Base-by-base conservation (phyloP, 352 stramenopile species). In the Plasmopara viticola region DNA sequence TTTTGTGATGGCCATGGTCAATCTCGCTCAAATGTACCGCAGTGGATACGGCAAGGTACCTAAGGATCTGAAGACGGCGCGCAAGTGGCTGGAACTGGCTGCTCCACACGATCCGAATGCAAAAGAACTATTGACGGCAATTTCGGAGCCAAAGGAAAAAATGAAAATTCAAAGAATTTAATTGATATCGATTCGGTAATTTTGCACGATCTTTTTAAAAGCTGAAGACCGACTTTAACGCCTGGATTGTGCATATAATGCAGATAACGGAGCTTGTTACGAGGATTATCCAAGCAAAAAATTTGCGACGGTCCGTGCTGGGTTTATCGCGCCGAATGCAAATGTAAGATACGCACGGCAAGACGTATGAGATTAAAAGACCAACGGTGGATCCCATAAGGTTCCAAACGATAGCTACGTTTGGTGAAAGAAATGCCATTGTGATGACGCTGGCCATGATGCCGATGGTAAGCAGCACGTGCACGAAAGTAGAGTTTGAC, bases 1-100 rank as follows among this genome's bases (percentile, higher is more conserved):
- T 5, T 90, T 91, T 48, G 77, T 89, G 53, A 89, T 92, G 77
- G 84, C 84, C 9, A 94, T 94, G 77, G 75, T 94, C 10, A 94
- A 94, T 29, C 66, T 94, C 29, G 84, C 84, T 29, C 76, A 92
- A 31, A 90, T 94, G 81, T 90, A 92, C 48, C 70, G 77, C 12
- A 73, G 62, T 9, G 84, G 84, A 0, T 84, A 89, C 43, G 81
- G 66, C 10, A 63, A 72, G 25, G 78, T 94, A 14, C 74, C 77
- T 0, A 70, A 83, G 53, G 70, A 92, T 35, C 39, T 87, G 2
- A 69, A 71, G 6, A 67, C 80, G 5, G 77, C 79, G 2, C 75
- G 68, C 40, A 84, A 87, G 48, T 94, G 84, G 84, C 74, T 94
- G 4, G 62, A 87, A 48, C 53, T 89, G 2, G 75, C 83, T 5